A percentile compares a stretch with the other conserved stretches of the same genome.
Conservation (phyloP, 2,329 filamentous ascomycete genomes). For the Sporothrix globosa region DNA sequence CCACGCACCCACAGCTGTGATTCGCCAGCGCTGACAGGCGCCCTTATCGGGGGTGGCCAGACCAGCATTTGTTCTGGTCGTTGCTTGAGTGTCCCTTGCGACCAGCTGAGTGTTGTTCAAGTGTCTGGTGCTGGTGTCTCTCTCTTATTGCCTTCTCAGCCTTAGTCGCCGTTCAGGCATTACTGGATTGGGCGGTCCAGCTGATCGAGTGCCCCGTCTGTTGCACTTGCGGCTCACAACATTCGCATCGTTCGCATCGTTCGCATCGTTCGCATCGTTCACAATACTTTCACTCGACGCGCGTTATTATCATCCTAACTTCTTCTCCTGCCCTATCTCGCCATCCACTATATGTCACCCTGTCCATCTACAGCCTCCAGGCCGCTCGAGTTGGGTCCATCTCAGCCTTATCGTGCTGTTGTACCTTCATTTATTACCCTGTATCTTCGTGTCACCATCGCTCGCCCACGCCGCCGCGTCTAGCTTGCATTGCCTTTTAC, state of each 20-base stretch:
- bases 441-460: slow-evolving; percentile 25
- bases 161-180: slow-evolving; percentile 6
- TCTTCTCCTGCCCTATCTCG: background rate
- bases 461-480: background rate
- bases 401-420: slow-evolving; percentile 30
- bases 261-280: background rate
- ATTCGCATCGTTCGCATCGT: background rate
- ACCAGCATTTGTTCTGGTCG: background rate
- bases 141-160: background rate
- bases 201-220: background rate
- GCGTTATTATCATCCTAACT: too few species aligned
- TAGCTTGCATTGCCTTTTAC: background rate
- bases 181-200: slow-evolving; percentile 6
- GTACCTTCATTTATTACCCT: slow-evolving; percentile 15
- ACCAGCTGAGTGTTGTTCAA: slow-evolving; percentile 8
- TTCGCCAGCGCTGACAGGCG: slow-evolving; percentile 22
- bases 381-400: background rate
- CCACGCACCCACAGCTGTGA: slow-evolving; percentile 27
- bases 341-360: background rate
- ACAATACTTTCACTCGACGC: background rate
- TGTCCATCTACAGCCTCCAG: background rate
- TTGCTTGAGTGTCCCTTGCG: background rate
- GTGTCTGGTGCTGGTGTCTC: background rate
- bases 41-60: slow-evolving; percentile 27
- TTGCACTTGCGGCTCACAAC: slow-evolving; percentile 12